These are phyloP conservation scores for Claviceps cyperi DNA, from an alignment of 2,329 filamentous ascomycete genomes.

Conservation along the genomic window DNA sequence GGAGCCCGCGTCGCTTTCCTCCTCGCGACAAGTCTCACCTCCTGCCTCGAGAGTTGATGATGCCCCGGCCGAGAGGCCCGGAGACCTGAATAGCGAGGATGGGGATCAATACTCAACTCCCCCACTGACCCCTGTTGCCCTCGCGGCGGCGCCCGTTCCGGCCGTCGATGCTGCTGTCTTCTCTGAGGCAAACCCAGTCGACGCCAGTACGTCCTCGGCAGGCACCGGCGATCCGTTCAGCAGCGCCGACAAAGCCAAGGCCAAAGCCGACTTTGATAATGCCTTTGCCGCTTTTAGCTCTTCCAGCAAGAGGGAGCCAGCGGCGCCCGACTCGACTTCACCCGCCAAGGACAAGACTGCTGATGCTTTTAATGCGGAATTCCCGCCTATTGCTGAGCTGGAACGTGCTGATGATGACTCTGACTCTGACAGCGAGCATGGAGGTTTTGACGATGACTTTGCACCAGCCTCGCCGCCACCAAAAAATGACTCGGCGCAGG, in stretches of 20 bases:
- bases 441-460: conserved; percentile 91
- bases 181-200: conserved; percentile 8
- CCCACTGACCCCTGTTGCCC: conserved; percentile 11
- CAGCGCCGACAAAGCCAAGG: conserved; percentile 39
- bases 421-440: conserved; percentile 61
- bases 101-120: conserved; percentile 13
- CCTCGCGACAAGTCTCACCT: conserved; percentile 65
- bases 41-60: conserved; percentile 44
- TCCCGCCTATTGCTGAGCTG: conserved; percentile 84
- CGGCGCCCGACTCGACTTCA: conserved; percentile 24
- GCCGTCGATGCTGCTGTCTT: conserved; percentile 5
- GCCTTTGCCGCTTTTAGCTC: conserved; percentile 63
- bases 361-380: conserved; percentile 56
- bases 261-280: conserved; percentile 72
- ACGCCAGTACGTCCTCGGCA: conserved; percentile 6
- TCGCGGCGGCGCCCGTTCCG: conserved; percentile 12
- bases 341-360: conserved; percentile 25
- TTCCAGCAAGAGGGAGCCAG: conserved; percentile 32
- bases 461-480: conserved; percentile 45
- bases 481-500: conserved; percentile 15
- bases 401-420: conserved; percentile 72
- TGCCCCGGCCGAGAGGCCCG: conserved; percentile 19
- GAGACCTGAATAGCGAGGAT: conserved; percentile 9
- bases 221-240: conserved; percentile 34
- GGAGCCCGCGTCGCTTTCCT: conserved; percentile 53